Evolutionary conservation across 495 filamentous ascomycete genomes (phyloP).

Genomic region (Neurospora tetraspora): DNA sequence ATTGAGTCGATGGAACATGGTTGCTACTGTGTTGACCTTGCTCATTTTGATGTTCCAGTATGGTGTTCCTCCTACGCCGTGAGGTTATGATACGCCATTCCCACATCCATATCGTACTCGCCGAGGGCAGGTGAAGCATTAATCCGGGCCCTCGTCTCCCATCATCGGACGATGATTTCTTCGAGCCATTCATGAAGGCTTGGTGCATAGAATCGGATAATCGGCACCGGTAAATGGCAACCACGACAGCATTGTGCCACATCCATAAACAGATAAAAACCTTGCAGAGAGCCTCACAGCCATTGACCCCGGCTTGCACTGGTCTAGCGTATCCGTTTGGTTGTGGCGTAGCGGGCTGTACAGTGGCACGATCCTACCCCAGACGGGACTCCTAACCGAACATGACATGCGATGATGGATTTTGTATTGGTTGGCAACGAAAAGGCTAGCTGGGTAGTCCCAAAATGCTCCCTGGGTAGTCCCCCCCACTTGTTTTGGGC

Average conservation of each 20-base stretch:
- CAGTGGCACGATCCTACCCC: background rate
- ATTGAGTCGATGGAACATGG: background rate
- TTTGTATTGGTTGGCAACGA: background rate
- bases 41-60: background rate
- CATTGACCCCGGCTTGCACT: background rate
- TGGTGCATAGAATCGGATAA: background rate
- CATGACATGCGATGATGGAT: background rate
- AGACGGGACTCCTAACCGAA: background rate
- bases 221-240: background rate
- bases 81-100: background rate
- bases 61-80: background rate
- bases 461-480: no score
- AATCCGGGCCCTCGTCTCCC: background rate
- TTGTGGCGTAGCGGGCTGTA: background rate
- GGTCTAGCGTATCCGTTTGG: background rate
- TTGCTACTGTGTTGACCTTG: background rate
- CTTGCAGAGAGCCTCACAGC: background rate
- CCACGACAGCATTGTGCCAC: background rate
- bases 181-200: background rate
- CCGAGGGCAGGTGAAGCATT: background rate
- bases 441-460: no score
- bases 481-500: no score
- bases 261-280: background rate
- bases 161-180: background rate
- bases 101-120: background rate